Conservation (phyloP, 495 filamentous ascomycete genomes). For the Trichoderma erinaceum region DNA sequence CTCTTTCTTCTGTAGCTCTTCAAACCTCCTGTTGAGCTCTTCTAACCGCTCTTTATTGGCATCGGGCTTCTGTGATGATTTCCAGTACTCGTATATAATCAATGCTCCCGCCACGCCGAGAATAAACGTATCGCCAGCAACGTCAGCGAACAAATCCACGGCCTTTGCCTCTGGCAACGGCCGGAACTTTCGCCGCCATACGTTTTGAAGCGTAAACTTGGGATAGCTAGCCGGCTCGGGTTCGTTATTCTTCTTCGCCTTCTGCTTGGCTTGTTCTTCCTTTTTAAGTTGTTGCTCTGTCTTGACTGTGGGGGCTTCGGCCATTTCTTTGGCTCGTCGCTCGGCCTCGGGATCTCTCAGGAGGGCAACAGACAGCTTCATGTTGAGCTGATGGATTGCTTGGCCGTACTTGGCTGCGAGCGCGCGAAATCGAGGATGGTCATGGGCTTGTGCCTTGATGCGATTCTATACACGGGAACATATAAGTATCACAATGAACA, state of each 20-base stretch:
- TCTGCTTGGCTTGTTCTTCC: constrained; percentile 51
- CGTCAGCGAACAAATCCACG: constrained; percentile 92
- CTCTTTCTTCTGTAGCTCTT: constrained; percentile 53
- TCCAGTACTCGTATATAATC: constrained; percentile 75
- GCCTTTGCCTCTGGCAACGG: constrained; percentile 87
- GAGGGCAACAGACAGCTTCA: constrained; percentile 80
- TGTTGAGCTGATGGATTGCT: constrained; percentile 82
- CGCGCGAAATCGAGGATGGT: constrained; percentile 82
- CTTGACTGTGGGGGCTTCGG: constrained; percentile 71
- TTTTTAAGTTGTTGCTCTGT: constrained; percentile 65
- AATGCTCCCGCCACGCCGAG: constrained; percentile 71
- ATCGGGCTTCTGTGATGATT: constrained; percentile 69
- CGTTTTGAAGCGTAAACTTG: constrained; percentile 24
- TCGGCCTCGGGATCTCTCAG: constrained; percentile 70
- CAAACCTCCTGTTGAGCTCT: constrained; percentile 60
- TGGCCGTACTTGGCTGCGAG: constrained; percentile 68
- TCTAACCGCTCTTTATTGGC: constrained; percentile 57
- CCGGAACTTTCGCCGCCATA: constrained; percentile 50
- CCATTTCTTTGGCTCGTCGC: constrained; percentile 53
- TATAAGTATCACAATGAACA: constrained; percentile 18
- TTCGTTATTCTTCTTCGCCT: constrained; percentile 50
- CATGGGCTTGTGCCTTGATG: constrained; percentile 90
- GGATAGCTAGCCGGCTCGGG: constrained; percentile 17
- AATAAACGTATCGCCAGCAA: constrained; percentile 86
- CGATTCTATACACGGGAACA: constrained; percentile 55